phyloP scores from a whole-genome alignment of 805 yeast species.

The Ogataea pilisensis region DNA sequence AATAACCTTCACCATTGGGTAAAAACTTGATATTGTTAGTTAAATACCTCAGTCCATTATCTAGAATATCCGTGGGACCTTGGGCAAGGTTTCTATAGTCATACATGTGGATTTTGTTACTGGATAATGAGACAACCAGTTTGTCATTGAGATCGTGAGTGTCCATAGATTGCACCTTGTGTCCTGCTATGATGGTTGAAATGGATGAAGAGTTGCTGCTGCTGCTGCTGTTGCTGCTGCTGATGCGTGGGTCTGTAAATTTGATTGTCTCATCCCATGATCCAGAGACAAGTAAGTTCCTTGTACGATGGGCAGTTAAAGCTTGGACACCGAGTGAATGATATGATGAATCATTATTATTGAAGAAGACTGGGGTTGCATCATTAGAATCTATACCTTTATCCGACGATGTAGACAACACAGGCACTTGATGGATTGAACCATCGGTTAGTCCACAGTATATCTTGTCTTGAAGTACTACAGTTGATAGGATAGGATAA shows the following conservation, averaged over 20 bases:
- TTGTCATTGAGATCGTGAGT: slow-evolving; percentile 31
- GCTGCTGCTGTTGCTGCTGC: too few relatives aligned
- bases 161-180: slow-evolving; percentile 63
- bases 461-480: slow-evolving; percentile 3
- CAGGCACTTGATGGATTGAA: slow-evolving; percentile 40
- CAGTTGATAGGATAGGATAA: slow-evolving; percentile 7
- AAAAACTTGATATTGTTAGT: slow-evolving; percentile 53
- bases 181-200: slow-evolving; percentile 24
- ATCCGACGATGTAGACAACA: too few relatives aligned
- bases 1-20: slow-evolving; percentile 57
- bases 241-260: slow-evolving; percentile 39
- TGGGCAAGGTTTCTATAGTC: slow-evolving; percentile 34
- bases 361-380: neutral
- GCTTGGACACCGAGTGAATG: slow-evolving; percentile 41
- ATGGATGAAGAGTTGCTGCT: too few relatives aligned
- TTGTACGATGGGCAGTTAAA: slow-evolving; percentile 23
- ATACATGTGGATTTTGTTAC: slow-evolving; percentile 51
- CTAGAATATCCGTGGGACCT: slow-evolving; percentile 6
- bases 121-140: slow-evolving; percentile 48
- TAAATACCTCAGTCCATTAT: slow-evolving; percentile 44
- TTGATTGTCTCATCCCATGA: slow-evolving; percentile 59
- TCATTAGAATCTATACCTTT: too few relatives aligned
- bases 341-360: slow-evolving; percentile 3
- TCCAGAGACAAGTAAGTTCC: slow-evolving; percentile 44
- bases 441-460: slow-evolving; percentile 50